These are phyloP conservation scores for Davidsoniella eucalypti DNA, from an alignment of 2,329 filamentous ascomycete genomes.

Conservation along the genomic window DNA sequence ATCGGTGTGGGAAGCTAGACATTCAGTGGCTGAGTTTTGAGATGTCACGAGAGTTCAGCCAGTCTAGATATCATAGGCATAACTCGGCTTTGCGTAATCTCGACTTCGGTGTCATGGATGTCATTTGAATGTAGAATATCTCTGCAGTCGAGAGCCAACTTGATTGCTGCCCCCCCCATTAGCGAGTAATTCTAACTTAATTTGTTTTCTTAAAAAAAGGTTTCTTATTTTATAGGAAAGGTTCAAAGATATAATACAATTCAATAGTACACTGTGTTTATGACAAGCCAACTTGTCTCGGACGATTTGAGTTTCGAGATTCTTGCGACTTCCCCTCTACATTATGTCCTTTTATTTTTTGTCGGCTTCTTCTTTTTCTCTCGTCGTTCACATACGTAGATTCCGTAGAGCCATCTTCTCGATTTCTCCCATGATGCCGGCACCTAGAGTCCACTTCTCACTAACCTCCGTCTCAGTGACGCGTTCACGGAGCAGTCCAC, in stretches of 20 bases:
- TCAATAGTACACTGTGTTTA: not conserved
- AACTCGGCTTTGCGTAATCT: no score
- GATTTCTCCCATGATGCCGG: slow-evolving; percentile 72
- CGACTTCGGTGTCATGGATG: no score
- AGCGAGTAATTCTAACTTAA: no score
- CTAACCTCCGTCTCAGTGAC: slow-evolving; percentile 56
- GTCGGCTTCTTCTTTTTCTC: not conserved
- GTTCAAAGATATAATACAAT: slow-evolving; percentile 3
- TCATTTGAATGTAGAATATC: no score
- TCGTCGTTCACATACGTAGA: slow-evolving; percentile 25
- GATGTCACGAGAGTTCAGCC: no score
- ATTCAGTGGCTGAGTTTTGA: no score
- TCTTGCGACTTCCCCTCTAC: not conserved
- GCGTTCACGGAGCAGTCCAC: slow-evolving; percentile 56
- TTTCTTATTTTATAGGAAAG: not conserved
- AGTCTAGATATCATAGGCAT: no score
- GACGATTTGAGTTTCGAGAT: not conserved
- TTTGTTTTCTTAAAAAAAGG: no score
- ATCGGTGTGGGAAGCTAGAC: no score
- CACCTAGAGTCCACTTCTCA: slow-evolving; percentile 70
- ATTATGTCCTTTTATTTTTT: not conserved
- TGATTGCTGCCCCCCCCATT: no score
- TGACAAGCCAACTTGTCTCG: not conserved
- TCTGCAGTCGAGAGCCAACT: no score
- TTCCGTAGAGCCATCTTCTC: slow-evolving; percentile 46